phyloP scores from a whole-genome alignment of 805 yeast genomes.

The Nakazawaea ernobii region DNA sequence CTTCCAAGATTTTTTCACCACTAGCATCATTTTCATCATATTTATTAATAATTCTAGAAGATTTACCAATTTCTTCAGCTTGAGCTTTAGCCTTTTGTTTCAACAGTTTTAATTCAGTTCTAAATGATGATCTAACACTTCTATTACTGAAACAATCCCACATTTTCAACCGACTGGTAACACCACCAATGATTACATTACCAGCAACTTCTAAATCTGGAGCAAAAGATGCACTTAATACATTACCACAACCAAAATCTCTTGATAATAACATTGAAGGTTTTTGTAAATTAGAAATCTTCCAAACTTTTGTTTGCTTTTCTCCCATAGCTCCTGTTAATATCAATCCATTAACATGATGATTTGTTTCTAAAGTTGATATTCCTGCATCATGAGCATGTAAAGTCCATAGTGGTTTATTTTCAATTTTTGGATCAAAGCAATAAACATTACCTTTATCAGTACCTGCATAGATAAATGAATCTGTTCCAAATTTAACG shows the following conservation, averaged over 20 bases:
- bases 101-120: constrained; percentile 46
- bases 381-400: constrained; percentile 97
- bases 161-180: constrained; percentile 73
- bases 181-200: constrained; percentile 82
- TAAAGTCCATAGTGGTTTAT: constrained; percentile 83
- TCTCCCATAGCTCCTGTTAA: constrained; percentile 92
- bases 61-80: constrained; percentile 49
- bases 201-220: constrained; percentile 86
- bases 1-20: constrained; percentile 52
- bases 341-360: constrained; percentile 62
- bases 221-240: constrained; percentile 75
- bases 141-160: constrained; percentile 89
- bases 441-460: constrained; percentile 87
- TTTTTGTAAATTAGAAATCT: constrained; percentile 43
- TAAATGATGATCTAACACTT: constrained; percentile 68
- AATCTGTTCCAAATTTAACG: constrained; percentile 57
- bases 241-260: constrained; percentile 93
- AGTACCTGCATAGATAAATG: constrained; percentile 75
- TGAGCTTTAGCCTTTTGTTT: constrained; percentile 54
- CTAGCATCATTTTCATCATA: constrained; percentile 38
- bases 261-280: constrained; percentile 90
- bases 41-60: constrained; percentile 73
- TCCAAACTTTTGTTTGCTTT: constrained; percentile 83
- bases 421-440: constrained; percentile 70
- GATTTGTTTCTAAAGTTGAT: constrained; percentile 70